Percentiles rank a stretch among this genome's conserved stretches.
phyloP scores from a whole-genome alignment of 371 early-diverging fungal species.

The Mortierella sp. region DNA sequence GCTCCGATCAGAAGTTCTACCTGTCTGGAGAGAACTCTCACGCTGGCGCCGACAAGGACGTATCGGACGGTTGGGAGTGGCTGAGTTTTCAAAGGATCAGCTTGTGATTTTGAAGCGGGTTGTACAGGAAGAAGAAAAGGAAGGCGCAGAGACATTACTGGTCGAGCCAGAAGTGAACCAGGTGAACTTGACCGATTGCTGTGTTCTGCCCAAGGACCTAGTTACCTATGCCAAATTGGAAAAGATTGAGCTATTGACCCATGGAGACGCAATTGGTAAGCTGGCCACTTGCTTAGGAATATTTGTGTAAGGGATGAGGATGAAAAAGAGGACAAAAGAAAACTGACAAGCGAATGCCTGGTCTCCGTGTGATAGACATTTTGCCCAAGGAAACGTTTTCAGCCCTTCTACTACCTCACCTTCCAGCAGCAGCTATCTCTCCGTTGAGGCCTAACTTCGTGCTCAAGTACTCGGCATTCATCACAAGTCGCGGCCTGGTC shows the following conservation, averaged over 20 bases:
- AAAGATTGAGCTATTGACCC: constrained; percentile 54
- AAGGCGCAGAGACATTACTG: neutral
- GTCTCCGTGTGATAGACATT: constrained; percentile 25
- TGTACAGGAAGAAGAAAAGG: neutral
- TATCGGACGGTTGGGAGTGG: constrained; percentile 1
- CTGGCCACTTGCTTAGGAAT: too few species aligned
- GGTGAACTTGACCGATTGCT: constrained; percentile 54
- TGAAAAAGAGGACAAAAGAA: too few species aligned
- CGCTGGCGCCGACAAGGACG: neutral
- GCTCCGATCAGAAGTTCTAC: neutral
- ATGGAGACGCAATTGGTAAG: constrained; percentile 56
- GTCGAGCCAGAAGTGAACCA: constrained; percentile 19
- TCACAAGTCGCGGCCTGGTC: constrained; percentile 38
- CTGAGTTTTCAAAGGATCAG: constrained; percentile 1
- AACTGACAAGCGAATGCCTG: too few species aligned
- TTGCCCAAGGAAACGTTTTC: constrained; percentile 54
- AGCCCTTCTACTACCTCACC: constrained; percentile 42
- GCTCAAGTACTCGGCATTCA: constrained; percentile 67
- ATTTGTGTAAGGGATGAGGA: too few species aligned
- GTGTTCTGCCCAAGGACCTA: constrained; percentile 52
- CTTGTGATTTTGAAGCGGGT: neutral
- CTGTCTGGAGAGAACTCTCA: constrained; percentile 1
- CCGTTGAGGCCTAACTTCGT: constrained; percentile 52
- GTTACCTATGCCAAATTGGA: constrained; percentile 52
- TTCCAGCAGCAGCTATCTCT: constrained; percentile 44